Evolutionary conservation across 257 asterid species (phyloP).

Genomic region (Rhazya stricta): DNA sequence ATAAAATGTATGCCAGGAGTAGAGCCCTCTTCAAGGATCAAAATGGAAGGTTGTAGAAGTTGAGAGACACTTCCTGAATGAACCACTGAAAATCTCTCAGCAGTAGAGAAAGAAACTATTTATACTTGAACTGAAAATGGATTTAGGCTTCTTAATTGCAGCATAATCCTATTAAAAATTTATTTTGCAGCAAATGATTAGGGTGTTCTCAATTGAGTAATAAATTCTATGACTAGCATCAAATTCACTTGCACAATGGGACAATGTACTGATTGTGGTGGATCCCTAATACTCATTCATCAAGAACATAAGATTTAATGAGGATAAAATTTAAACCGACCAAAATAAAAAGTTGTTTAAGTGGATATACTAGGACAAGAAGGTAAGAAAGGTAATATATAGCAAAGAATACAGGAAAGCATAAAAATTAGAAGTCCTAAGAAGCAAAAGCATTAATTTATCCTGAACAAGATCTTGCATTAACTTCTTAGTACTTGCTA

Average conservation of each 20-base stretch:
- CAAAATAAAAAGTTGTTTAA: no score
- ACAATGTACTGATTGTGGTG: neutral
- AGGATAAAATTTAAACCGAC: no score
- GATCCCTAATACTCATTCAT: neutral
- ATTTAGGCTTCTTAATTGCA: neutral
- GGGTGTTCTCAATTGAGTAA: no score
- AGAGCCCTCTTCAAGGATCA: neutral
- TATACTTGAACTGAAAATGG: neutral
- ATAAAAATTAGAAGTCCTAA: no score
- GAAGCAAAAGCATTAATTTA: no score
- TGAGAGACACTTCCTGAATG: neutral
- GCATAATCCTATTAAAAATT: no score
- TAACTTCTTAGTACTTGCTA: no score
- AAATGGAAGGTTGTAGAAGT: neutral
- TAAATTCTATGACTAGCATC: neutral
- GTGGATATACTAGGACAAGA: no score
- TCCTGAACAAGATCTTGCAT: no score
- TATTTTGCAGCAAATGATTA: no score
- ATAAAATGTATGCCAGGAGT: neutral
- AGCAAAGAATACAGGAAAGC: no score
- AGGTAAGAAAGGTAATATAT: no score
- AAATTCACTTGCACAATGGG: neutral
- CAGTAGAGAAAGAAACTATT: neutral
- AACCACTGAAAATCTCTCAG: neutral
- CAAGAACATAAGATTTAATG: neutral